Base-by-base conservation (phyloP, 2,329 filamentous ascomycete genomes). In the Dothistroma septosporum region DNA sequence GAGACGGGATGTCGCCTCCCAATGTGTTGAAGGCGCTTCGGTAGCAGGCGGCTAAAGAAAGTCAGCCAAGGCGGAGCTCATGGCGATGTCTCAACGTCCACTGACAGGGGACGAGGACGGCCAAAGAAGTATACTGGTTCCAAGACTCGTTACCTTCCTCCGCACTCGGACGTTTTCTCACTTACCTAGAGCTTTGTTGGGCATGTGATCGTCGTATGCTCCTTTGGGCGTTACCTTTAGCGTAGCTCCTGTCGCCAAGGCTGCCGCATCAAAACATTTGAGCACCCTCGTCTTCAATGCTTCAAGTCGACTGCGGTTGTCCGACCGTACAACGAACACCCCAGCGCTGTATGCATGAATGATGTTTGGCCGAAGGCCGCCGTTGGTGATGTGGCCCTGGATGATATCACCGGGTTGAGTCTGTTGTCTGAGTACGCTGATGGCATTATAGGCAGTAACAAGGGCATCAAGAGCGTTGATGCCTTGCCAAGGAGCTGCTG, bases 141-240 rank as follows among this genome's bases (percentile, higher is more conserved):
- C 14, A 19, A 44, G 41, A 44, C 41, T n/a, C 41, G n/a, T 44
- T 44, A 16, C 41, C 41, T n/a, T 44, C 41, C 6, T n/a, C 41
- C n/a, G 41, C 12, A 41, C 47, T 12, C 65, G 57, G 57, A 68
- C 72, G 6, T 52, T 56, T 2, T 35, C 21, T 0, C n/a, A 44
- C 41, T 44, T 19, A 44, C 69, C 83, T 14, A 86, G 72, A 14
- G 79, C 72, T 7, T 74, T 73, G 65, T 84, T 85, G 0, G 83
- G 83, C 4, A 85, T 77, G 65, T 85, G 81, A 68, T 86, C 80
- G 14, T 78, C 77, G 66, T 86, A 86, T 0, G 76, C 75, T 55
- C 75, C 74, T 4, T 73, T 72, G 1, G 70, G 69, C 4, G 77
- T 79, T 28, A 82, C 72, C 58, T 78, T 74, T 0, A 84, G 69